Conservation (phyloP, 2,329 filamentous ascomycete species). For the Colletotrichum filicis region DNA sequence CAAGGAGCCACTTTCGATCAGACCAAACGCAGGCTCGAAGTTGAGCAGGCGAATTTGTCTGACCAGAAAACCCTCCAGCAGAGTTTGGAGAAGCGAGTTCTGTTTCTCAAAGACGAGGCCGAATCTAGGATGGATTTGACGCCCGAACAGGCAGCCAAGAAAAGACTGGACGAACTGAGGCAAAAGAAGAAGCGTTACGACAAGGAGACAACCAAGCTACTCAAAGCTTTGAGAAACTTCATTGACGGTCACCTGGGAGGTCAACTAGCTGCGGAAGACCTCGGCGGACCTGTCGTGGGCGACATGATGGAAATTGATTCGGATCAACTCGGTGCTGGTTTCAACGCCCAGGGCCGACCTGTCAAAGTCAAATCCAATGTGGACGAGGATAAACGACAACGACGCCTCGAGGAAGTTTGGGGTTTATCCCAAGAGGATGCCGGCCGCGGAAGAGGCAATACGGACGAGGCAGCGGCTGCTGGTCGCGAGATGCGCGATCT, state of each 20-base stretch:
- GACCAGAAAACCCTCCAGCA: conserved; percentile 67
- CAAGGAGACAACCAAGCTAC: conserved; percentile 68
- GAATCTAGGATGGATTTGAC: conserved; percentile 67
- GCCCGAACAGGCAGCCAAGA: conserved; percentile 69
- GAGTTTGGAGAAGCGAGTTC: conserved; percentile 67
- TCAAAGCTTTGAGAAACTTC: conserved; percentile 75
- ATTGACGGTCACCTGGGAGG: conserved; percentile 76
- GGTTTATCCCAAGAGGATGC: conserved; percentile 44
- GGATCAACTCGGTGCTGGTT: conserved; percentile 69
- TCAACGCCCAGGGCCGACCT: conserved; percentile 68
- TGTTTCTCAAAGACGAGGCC: conserved; percentile 66
- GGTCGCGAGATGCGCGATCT: conserved; percentile 68
- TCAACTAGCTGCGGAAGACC: conserved; percentile 85
- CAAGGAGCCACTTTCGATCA: conserved; percentile 55
- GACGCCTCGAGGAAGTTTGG: conserved; percentile 74
- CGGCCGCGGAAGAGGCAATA: conserved; percentile 40
- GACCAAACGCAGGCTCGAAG: conserved; percentile 59
- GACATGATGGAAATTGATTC: conserved; percentile 74
- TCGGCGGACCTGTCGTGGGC: conserved; percentile 85
- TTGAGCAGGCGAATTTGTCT: conserved; percentile 59
- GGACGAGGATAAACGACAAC: conserved; percentile 64
- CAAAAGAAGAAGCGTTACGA: conserved; percentile 70
- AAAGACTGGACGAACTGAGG: conserved; percentile 70
- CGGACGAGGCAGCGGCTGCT: conserved; percentile 62
- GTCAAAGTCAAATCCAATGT: conserved; percentile 58